Conservation (phyloP, 345 rosid genomes). For the Camelina laxa region DNA sequence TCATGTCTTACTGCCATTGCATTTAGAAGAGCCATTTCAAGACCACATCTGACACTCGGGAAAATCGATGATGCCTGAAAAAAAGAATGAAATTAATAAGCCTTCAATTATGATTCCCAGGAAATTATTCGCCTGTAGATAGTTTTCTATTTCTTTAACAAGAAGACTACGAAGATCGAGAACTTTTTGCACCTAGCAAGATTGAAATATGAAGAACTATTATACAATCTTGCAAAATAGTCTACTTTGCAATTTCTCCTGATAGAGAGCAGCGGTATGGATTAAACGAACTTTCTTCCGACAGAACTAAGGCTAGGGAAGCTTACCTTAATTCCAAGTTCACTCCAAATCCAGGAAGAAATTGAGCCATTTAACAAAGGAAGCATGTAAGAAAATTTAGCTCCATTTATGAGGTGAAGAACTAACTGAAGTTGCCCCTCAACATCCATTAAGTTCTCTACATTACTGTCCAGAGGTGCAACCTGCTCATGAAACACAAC, state of each 20-base stretch:
- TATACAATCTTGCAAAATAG: constrained; percentile 18
- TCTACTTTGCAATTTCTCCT: constrained; percentile 28
- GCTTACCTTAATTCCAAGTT: constrained; percentile 76
- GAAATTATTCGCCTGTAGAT: not conserved
- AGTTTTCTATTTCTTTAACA: not conserved
- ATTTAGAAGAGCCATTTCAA: constrained; percentile 92
- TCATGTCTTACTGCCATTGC: constrained; percentile 67
- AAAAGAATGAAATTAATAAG: constrained; percentile 22
- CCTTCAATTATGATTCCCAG: constrained; percentile 13
- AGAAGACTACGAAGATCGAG: constrained; percentile 20
- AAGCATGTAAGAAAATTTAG: constrained; percentile 55
- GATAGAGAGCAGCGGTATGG: not conserved
- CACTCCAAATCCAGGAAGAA: constrained; percentile 85
- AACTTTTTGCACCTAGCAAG: constrained; percentile 18
- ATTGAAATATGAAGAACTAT: constrained; percentile 8
- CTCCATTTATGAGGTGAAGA: constrained; percentile 64
- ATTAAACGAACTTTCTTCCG: constrained; percentile 12
- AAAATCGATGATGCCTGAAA: constrained; percentile 73
- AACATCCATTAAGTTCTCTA: constrained; percentile 70
- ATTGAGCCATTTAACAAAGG: constrained; percentile 70
- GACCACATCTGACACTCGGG: constrained; percentile 93
- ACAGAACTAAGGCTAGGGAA: constrained; percentile 34
- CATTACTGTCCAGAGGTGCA: constrained; percentile 77
- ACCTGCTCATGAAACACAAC: constrained; percentile 59
- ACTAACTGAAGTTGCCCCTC: constrained; percentile 86